Percentiles rank a stretch among this genome's conserved stretches.
Conservation (phyloP, 257 asterid species). For the Forsythia suspensa region DNA sequence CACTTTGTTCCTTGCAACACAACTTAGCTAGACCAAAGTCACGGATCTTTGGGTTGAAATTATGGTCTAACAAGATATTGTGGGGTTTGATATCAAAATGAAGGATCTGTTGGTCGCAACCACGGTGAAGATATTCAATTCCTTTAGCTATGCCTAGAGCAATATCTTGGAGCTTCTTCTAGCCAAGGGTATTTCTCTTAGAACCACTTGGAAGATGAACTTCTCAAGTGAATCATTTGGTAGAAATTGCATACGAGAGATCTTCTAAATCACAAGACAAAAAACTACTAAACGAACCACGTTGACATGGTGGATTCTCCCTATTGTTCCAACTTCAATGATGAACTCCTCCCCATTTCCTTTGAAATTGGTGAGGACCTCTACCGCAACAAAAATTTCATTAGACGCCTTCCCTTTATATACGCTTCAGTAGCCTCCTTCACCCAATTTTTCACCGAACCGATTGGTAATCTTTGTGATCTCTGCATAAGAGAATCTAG, state of each 20-base stretch:
- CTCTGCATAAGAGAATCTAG: slow-evolving; percentile 28
- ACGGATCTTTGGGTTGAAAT: no score
- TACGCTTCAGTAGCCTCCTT: slow-evolving; percentile 46
- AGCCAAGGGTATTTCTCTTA: no score
- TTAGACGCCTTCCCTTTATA: slow-evolving; percentile 39
- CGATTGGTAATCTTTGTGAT: slow-evolving; percentile 22
- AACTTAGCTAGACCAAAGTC: no score
- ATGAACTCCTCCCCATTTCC: slow-evolving; percentile 49
- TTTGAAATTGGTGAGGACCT: slow-evolving; percentile 32
- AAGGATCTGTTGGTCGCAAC: no score
- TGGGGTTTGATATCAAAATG: no score
- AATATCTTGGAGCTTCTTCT: no score
- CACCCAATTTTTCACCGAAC: slow-evolving; percentile 38
- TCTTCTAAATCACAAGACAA: slow-evolving; percentile 39
- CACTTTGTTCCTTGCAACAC: no score
- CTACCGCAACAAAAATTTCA: slow-evolving; percentile 41
- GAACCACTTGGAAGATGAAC: slow-evolving; percentile 34
- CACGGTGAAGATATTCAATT: no score
- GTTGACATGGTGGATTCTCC: slow-evolving; percentile 42
- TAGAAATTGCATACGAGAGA: slow-evolving; percentile 36
- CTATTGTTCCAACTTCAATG: slow-evolving; percentile 41
- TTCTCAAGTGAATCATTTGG: slow-evolving; percentile 41
- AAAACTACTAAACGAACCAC: slow-evolving; percentile 42
- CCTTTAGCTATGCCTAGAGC: no score
- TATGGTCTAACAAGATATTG: no score